Percentiles rank a stretch among this genome's conserved stretches.
These are phyloP conservation scores for Neofusicoccum ribis DNA, from an alignment of 2,329 filamentous ascomycete species.

Conservation along the genomic window DNA sequence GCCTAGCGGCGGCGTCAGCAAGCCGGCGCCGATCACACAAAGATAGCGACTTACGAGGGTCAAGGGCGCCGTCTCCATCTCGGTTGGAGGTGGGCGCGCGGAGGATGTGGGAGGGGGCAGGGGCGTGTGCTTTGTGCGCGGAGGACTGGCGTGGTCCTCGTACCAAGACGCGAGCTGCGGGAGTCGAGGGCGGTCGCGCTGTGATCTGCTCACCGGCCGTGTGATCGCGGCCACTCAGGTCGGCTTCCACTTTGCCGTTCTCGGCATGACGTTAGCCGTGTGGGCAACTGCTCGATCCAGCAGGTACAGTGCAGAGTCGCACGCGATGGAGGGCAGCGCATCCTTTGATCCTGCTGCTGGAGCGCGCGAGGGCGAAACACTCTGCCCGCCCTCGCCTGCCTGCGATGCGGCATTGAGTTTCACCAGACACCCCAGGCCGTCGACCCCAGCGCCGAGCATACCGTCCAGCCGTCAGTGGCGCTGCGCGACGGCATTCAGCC, in stretches of 20 bases:
- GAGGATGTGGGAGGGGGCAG: not conserved
- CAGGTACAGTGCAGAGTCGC: not conserved
- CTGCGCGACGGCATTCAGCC: slow-evolving; percentile 7
- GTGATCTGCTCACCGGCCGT: slow-evolving; percentile 12
- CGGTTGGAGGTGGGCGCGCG: not conserved
- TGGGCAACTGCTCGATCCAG: slow-evolving; percentile 4
- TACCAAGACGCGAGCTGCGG: not conserved
- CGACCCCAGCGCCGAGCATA: not conserved
- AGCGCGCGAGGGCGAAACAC: not conserved
- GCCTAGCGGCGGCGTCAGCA: slow-evolving; percentile 54
- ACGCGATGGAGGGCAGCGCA: not conserved
- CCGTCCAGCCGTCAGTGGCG: slow-evolving; percentile 2
- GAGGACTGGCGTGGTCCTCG: not conserved
- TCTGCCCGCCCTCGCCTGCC: not conserved
- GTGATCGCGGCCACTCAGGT: not conserved
- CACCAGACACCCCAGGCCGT: not conserved
- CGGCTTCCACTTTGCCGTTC: not conserved
- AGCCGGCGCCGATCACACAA: slow-evolving; percentile 41
- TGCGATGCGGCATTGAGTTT: not conserved
- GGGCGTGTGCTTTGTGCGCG: slow-evolving; percentile 1
- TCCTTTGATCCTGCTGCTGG: not conserved
- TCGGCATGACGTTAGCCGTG: slow-evolving; percentile 10
- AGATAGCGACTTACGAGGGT: slow-evolving; percentile 47
- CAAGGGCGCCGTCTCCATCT: slow-evolving; percentile 70
- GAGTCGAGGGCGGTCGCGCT: slow-evolving; percentile 6